Evolutionary conservation across 2,329 filamentous ascomycete genomes (phyloP).

Genomic region (Fusarium sp.): DNA sequence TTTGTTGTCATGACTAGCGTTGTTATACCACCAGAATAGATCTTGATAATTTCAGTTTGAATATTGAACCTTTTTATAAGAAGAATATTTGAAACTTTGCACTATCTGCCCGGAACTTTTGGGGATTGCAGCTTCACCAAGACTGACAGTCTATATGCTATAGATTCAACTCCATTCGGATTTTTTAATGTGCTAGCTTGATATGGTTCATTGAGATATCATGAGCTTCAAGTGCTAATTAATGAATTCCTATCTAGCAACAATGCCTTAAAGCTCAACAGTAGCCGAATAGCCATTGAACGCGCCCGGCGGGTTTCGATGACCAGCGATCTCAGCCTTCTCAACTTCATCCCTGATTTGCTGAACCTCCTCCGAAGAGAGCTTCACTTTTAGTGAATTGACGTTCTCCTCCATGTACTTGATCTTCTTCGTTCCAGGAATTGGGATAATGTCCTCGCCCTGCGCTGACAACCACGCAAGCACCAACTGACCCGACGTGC

Average conservation of each 20-base stretch:
- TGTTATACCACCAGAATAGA: conserved; percentile 21
- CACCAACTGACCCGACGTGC: neutral
- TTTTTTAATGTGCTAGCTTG: neutral
- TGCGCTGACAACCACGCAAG: neutral
- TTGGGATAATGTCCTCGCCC: neutral
- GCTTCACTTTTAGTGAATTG: accelerated
- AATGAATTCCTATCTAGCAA: neutral
- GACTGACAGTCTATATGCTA: neutral
- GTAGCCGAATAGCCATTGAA: neutral
- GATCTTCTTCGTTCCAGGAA: neutral
- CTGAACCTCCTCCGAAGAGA: neutral
- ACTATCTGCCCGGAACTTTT: neutral
- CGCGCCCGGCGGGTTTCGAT: neutral
- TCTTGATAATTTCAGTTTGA: neutral
- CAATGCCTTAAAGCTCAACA: neutral
- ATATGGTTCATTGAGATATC: accelerated
- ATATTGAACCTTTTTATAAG: neutral
- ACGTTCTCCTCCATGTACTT: neutral
- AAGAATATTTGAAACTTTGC: neutral
- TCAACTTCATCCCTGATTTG: neutral
- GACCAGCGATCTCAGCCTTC: neutral
- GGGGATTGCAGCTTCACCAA: neutral
- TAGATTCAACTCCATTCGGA: neutral
- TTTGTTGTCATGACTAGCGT: conserved; percentile 10
- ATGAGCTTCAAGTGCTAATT: neutral